phyloP scores from a whole-genome alignment of 805 yeast species.

The Blastobotrys americana region DNA sequence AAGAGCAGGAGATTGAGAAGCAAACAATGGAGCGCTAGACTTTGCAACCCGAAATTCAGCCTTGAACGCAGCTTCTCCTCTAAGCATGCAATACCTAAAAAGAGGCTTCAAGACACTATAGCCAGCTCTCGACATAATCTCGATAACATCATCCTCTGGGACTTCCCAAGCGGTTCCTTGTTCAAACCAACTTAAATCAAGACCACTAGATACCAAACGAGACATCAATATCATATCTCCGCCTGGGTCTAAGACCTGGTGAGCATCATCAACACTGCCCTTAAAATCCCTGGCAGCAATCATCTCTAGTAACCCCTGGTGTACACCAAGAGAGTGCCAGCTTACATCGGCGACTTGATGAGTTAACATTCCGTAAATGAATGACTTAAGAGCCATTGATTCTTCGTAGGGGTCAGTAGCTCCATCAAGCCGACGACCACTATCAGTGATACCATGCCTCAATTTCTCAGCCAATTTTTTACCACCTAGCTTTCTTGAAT shows the following conservation, averaged over 20 bases:
- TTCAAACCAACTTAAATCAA: slow-evolving; percentile 25
- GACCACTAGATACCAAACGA: slow-evolving; percentile 31
- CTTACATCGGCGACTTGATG: slow-evolving; percentile 61
- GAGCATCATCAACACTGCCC: slow-evolving; percentile 45
- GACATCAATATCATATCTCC: slow-evolving; percentile 52
- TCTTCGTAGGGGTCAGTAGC: slow-evolving; percentile 11
- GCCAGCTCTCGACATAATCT: slow-evolving; percentile 37
- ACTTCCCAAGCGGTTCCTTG: background rate
- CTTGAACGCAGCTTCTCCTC: slow-evolving; percentile 47
- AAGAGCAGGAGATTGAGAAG: slow-evolving; percentile 40
- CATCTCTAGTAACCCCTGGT: slow-evolving; percentile 48
- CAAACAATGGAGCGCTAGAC: slow-evolving; percentile 28
- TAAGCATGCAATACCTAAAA: slow-evolving; percentile 43
- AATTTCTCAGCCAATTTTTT: slow-evolving; percentile 15
- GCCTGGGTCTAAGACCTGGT: slow-evolving; percentile 48
- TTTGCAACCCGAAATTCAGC: slow-evolving; percentile 38
- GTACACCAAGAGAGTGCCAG: slow-evolving; percentile 57
- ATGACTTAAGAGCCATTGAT: slow-evolving; percentile 40
- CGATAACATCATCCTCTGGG: slow-evolving; percentile 39
- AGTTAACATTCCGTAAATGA: slow-evolving; percentile 49
- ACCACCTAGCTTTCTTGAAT: too few species aligned
- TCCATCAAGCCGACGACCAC: background rate
- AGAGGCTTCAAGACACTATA: slow-evolving; percentile 30
- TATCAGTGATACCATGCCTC: background rate
- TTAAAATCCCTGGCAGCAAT: slow-evolving; percentile 48